Evolutionary conservation across 306 rosid species (phyloP), one percentile per base, ranked within the genome.

Genomic region (Arachis hypogaea): DNA sequence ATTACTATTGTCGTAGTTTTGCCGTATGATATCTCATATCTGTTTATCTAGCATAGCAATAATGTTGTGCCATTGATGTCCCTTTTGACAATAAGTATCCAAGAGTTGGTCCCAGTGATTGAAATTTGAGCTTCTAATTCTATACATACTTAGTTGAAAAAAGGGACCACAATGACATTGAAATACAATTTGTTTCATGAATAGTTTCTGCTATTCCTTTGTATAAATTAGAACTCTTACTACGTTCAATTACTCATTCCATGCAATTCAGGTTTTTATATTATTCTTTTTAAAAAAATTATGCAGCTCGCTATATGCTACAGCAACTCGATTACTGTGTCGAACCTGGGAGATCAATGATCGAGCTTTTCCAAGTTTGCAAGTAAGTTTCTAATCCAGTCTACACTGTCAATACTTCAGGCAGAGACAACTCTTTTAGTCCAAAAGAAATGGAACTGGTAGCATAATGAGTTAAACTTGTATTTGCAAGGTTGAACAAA

Each of bases 281-380:
- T 82, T 68, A 11, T 58, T n/a, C 6, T 52, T 52, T 14, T 11
- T 4, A 0, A 12, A 16, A 33, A 33, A 33, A 33, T 33, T 67
- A 51, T 81, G 69, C 92, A 94, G 98, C 80, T 73, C 90, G 1
- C 81, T 94, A 77, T 83, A 86, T 82, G 91, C 97, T 70, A 88
- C 92, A 30, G 97, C 96, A 45, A 83, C 77, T 70, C 91, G 97
- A 76, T 83, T 94, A 85, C 93, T 94, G 41, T 94, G 96, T 81
- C 97, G 78, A 82, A 91, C 97, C 70, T 94, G 98, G 98, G 98
- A 94, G 82, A 85, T 68, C 80, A 89, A 94, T 78, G 97, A 91
- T 75, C 88, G 98, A 77, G 92, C 90, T 78, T 91, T 94, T 77
- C 90, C 89, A 45, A 94, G 83, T 89, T 86, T 94, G 86, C 97